Evolutionary conservation across 495 filamentous ascomycete species (phyloP), one percentile per base, ranked within the genome.

Genomic region (Penicillium longicatenatum): DNA sequence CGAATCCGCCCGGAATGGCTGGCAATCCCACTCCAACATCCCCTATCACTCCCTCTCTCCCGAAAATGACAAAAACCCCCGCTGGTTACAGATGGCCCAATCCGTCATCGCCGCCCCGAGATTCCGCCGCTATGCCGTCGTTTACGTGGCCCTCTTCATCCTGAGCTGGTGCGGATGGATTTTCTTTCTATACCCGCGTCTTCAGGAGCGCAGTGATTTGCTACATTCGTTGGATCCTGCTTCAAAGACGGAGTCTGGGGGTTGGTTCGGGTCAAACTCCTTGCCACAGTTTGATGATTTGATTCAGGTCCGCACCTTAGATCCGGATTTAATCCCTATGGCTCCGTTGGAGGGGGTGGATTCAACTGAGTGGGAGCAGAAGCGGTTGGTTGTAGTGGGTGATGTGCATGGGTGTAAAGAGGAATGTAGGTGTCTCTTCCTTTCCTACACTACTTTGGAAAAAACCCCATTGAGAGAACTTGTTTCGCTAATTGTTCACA

Each of bases 361-460:
- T 35, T 33, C 45, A 11, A 59, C 43, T 3, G 52, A 45, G 21
- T 62, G 64, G 30, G 66, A 73, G 30, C 51, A 70, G 53, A 74
- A 62, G 45, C 63, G 85, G 48, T 76, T 98, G 21, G 73, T 98
- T 9, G 66, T 97, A 47, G 77, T 98, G 31, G 93, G 93, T 11
- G 93, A 98, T 75, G 89, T 97, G 5, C 93, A 98, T 79, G 93
- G 93, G 7, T 92, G 92, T 66, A 82, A 83, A 47, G 59, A 79
- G 21, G 82, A 89, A 53, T 77, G 83, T 86, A 69, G 43, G 82
- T 75, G 49, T 39, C 24, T 52, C 37, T 51, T 14, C 16, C 1
- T 39, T 3, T 26, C 3, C 26, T 7, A 17, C 24, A 42, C 39
- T 21, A 16, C 44, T 44, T 2, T 6, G 14, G 14, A 16, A 17